Base-by-base conservation (phyloP, 305 asterid species). In the Rubia peregrina region DNA sequence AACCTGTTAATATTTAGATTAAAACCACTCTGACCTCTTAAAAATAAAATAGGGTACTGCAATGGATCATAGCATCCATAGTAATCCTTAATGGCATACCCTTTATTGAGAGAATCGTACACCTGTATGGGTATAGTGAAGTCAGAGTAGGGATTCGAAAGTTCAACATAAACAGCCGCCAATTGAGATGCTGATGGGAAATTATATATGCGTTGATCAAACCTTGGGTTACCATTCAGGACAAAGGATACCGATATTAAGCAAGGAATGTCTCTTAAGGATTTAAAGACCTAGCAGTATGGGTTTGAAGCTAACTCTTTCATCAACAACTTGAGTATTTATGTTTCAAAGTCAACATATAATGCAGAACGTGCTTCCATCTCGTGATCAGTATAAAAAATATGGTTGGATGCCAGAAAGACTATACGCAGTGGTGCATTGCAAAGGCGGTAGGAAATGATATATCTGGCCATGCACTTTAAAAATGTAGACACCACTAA, bases 151-250 rank as follows among this genome's bases (percentile, higher is more conserved):
- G 2, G 0, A 3, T 61, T 41, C 12, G 38, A 57, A 0, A 0
- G 9, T 1, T 65, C 70, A 1, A 43, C 5, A 21, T 61, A 66
- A 10, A 67, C 46, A 1, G 73, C 55, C 0, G 73, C 67, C 1
- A 76, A 61, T 6, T 76, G 70, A 3, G 21, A 24, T 7, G 24
- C 1, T 6, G 51, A 56, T 0, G 73, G 67, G 6, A 33, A 1
- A 59, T 71, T 76, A 6, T 59, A 71, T 0, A 38, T 36, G 0
- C 59, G 59, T 3, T 76, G 73, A 36, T 76, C 70, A 0, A 76
- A 22, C 6, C 7, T 6, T 0, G 62, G 59, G 11, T 57, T 9
- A 3, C 14, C 13, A 3, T 66, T 65, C 0, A 57, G 9, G 0
- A 49, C 43, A 14, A 67, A 22, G 0, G 0, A 16, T 2, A 0